These are phyloP conservation scores for Clavispora vitiphila DNA, from an alignment of 805 yeast species.

Conservation along the genomic window DNA sequence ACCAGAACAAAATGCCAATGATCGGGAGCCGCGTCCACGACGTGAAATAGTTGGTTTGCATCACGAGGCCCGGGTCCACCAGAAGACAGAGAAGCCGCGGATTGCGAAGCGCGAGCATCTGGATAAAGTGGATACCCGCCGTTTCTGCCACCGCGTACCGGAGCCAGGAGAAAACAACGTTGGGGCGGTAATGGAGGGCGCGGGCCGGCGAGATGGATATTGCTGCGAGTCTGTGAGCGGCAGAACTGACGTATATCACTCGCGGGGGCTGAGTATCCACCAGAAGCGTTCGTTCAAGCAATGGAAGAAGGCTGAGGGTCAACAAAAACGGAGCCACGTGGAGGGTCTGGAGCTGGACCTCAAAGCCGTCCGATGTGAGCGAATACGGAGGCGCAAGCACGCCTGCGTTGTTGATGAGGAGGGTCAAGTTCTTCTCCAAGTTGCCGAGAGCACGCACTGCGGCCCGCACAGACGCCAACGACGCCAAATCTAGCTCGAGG, in stretches of 20 bases:
- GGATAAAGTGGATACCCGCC: conserved; percentile 69
- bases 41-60: conserved; percentile 70
- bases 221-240: conserved; percentile 56
- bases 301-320: conserved; percentile 54
- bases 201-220: conserved; percentile 44
- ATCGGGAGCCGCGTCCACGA: conserved; percentile 77
- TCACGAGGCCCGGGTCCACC: conserved; percentile 83
- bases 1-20: conserved; percentile 71
- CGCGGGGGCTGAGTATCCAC: conserved; percentile 41
- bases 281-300: conserved; percentile 37
- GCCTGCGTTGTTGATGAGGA: conserved; percentile 75
- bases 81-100: conserved; percentile 61
- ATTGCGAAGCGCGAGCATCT: conserved; percentile 57
- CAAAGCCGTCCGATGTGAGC: conserved; percentile 64
- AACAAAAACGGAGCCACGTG: conserved; percentile 71
- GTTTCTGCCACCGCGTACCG: conserved; percentile 76
- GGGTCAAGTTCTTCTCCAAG: conserved; percentile 48
- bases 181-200: conserved; percentile 55
- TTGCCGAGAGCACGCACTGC: conserved; percentile 45
- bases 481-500: conserved; percentile 51
- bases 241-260: conserved; percentile 58
- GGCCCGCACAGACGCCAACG: conserved; percentile 26
- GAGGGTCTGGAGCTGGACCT: conserved; percentile 74
- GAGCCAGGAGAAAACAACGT: conserved; percentile 68
- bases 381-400: conserved; percentile 71